Percentiles rank a stretch among this genome's conserved stretches.
Conservation (phyloP, 1,284 basidiomycete species). For the Cryptococcus neoformans region DNA sequence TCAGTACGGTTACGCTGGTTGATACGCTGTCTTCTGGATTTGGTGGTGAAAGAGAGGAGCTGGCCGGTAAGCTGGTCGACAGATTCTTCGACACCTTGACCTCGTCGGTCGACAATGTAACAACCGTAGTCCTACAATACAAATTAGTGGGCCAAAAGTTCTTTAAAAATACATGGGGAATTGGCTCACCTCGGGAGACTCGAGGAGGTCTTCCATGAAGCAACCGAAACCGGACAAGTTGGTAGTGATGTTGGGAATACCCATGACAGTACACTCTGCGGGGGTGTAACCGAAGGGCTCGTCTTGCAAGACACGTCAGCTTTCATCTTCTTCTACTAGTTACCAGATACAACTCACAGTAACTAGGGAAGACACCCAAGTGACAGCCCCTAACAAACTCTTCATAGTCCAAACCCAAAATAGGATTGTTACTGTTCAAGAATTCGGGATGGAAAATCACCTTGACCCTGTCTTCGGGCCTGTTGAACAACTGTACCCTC, state of each 20-base stretch:
- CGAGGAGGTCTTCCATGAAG: constrained; percentile 99
- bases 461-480: constrained; percentile 79
- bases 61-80: constrained; percentile 65
- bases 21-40: constrained; percentile 93
- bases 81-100: constrained; percentile 86
- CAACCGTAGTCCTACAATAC: constrained; percentile 60
- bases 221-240: constrained; percentile 97
- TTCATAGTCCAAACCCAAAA: constrained; percentile 95
- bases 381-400: constrained; percentile 98
- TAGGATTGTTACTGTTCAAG: constrained; percentile 95
- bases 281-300: constrained; percentile 55
- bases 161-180: neutral
- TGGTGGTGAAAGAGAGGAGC: constrained; percentile 76
- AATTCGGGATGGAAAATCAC: constrained; percentile 99
- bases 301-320: constrained; percentile 22
- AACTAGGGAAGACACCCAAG: constrained; percentile 95
- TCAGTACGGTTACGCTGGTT: constrained; percentile 98
- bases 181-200: constrained; percentile 58
- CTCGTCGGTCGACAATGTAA: constrained; percentile 92
- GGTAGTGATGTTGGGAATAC: constrained; percentile 94
- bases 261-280: constrained; percentile 73
- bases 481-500: constrained; percentile 88
- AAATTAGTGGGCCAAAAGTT: constrained; percentile 27
- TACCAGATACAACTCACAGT: constrained; percentile 53
- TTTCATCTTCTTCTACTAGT: constrained; percentile 38